phyloP scores from a whole-genome alignment of 257 asterid genomes.

The Agastache rugosa region DNA sequence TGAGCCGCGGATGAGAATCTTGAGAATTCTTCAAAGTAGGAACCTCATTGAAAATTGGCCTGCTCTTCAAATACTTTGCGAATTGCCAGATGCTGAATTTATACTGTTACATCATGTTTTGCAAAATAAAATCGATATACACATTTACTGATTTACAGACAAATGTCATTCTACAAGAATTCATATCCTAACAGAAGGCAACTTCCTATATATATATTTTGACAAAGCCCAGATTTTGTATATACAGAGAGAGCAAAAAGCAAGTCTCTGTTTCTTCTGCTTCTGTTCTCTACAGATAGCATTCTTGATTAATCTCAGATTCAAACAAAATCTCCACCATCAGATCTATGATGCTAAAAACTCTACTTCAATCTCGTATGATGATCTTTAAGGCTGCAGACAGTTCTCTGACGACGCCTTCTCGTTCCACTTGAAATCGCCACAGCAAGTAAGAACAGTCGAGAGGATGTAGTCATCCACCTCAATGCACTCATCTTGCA shows the following conservation, averaged over 20 bases:
- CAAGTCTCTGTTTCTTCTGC: neutral
- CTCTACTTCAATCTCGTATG: neutral
- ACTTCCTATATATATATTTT: neutral
- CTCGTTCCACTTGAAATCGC: constrained; percentile 57
- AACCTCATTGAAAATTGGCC: too few relatives aligned
- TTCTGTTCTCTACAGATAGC: neutral
- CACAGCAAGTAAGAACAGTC: constrained; percentile 77
- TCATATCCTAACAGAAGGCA: neutral
- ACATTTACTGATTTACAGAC: constrained; percentile 29
- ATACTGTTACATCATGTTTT: neutral
- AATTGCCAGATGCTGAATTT: neutral
- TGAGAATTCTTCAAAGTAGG: too few relatives aligned
- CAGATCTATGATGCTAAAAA: neutral
- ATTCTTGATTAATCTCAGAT: neutral
- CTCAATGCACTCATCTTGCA: constrained; percentile 79
- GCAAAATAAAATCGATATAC: constrained; percentile 4
- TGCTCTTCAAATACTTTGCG: too few relatives aligned
- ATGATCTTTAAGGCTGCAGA: constrained; percentile 40
- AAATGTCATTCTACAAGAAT: constrained; percentile 8
- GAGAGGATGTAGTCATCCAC: constrained; percentile 68
- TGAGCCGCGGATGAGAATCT: too few relatives aligned
- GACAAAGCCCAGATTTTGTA: neutral
- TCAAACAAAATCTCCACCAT: constrained; percentile 2
- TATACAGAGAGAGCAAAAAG: too few relatives aligned
- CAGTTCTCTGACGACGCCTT: constrained; percentile 42